These are phyloP conservation scores for Hypholoma sublateritium DNA, from an alignment of 768 basidiomycete genomes.

Conservation along the genomic window DNA sequence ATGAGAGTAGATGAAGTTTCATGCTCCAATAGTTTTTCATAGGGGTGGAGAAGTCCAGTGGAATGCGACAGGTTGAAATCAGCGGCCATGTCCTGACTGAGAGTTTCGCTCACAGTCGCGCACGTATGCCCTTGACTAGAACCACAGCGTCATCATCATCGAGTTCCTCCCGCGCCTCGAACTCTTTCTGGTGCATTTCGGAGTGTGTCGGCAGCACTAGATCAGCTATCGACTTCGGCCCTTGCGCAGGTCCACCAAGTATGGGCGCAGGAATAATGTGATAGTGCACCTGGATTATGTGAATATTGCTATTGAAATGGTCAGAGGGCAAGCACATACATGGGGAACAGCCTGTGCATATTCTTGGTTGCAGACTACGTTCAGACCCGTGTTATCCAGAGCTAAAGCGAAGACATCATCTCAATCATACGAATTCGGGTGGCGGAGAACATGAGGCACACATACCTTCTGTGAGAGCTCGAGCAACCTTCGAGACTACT, in stretches of 20 bases:
- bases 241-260: conserved; percentile 26
- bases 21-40: too few species aligned
- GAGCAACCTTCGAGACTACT: conserved; percentile 60
- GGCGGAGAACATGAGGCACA: neutral
- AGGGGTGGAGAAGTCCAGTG: too few species aligned
- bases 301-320: conserved; percentile 1
- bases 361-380: conserved; percentile 80
- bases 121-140: conserved; percentile 26
- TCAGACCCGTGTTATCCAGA: conserved; percentile 63
- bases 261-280: conserved; percentile 74
- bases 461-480: conserved; percentile 62
- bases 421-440: neutral
- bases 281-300: conserved; percentile 60
- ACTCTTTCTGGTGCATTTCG: conserved; percentile 64
- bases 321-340: conserved; percentile 35
- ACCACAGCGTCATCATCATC: conserved; percentile 54
- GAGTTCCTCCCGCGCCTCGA: conserved; percentile 55
- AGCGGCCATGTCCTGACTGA: too few species aligned
- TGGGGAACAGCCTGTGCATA: conserved; percentile 82
- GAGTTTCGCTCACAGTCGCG: conserved; percentile 9
- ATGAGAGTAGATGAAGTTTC: too few species aligned
- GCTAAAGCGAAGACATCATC: conserved; percentile 33
- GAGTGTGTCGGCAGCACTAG: conserved; percentile 35
- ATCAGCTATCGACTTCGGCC: conserved; percentile 9
- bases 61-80: too few species aligned